Evolutionary conservation across 345 rosid species (phyloP).

Genomic region (Streptanthus diversifolius): DNA sequence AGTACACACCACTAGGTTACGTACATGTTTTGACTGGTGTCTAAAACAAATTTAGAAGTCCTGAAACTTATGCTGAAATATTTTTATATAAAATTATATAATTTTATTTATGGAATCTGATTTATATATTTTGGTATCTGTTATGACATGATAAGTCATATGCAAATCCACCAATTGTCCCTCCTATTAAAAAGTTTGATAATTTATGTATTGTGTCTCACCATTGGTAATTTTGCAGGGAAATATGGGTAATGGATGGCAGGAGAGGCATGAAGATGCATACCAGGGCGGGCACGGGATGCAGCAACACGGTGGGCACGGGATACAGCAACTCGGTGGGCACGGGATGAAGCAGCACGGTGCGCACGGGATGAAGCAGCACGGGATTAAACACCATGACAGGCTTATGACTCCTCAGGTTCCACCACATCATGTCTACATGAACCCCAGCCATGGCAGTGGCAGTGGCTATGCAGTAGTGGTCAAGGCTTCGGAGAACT

Average conservation of each 20-base stretch:
- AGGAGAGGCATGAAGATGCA: slow-evolving; percentile 7
- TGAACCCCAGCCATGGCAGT: not conserved
- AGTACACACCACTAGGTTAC: not conserved
- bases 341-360: slow-evolving; percentile 5
- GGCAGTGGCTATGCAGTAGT: not conserved
- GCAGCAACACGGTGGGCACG: not conserved
- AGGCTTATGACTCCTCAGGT: slow-evolving; percentile 19
- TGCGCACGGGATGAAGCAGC: not conserved
- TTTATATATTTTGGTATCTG: not conserved
- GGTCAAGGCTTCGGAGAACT: slow-evolving; percentile 16
- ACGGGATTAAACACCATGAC: slow-evolving; percentile 13
- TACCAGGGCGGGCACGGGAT: not conserved
- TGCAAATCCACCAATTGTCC: not conserved
- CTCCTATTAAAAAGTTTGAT: not conserved
- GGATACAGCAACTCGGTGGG: not conserved
- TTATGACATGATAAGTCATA: not conserved
- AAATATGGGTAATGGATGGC: slow-evolving; percentile 24
- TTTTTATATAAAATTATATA: not conserved
- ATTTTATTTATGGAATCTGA: not conserved
- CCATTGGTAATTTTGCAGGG: not conserved
- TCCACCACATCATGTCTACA: slow-evolving; percentile 14
- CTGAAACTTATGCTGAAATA: not conserved
- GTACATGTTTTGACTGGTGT: not conserved
- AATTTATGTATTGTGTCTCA: not conserved
- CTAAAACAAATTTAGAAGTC: not conserved